A percentile compares a stretch with the other conserved stretches of the same genome.
Evolutionary conservation across 495 filamentous ascomycete genomes (phyloP).

Genomic region (Pseudoneurospora amorphoporcata): DNA sequence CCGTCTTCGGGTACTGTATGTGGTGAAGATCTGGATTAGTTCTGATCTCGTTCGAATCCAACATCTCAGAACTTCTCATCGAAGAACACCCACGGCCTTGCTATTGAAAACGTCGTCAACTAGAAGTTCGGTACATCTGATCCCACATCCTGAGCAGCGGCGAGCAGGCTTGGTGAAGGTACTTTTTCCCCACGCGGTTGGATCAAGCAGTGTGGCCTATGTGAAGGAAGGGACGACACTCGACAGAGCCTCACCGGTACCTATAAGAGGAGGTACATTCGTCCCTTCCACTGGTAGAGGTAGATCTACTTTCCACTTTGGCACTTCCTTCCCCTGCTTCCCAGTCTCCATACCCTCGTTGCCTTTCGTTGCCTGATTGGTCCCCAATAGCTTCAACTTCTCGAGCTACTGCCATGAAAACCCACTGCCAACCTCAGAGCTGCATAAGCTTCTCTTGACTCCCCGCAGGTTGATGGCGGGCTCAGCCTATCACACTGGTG

Average conservation of each 20-base stretch:
- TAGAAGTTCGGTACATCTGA: not conserved
- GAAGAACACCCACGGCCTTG: not conserved
- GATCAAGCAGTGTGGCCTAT: not conserved
- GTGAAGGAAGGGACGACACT: not conserved
- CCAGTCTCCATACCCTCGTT: not conserved
- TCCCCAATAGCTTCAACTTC: not conserved
- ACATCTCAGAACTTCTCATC: not conserved
- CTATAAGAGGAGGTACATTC: too few relatives aligned
- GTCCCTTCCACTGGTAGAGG: not conserved
- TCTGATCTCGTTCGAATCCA: not conserved
- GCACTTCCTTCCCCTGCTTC: not conserved
- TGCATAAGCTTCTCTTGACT: not conserved
- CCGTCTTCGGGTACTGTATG: too few relatives aligned
- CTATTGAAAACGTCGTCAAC: not conserved
- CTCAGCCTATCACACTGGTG: not conserved
- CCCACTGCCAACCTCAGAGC: not conserved
- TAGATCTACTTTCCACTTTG: not conserved
- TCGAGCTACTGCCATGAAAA: not conserved
- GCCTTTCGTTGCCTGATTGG: fast-evolving
- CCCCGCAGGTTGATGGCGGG: not conserved
- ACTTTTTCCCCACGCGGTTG: too few relatives aligned
- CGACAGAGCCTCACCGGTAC: not conserved
- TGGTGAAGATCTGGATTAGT: not conserved
- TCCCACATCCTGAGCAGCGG: not conserved
- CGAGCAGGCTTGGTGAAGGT: not conserved